Percentiles rank a stretch among this genome's conserved stretches.
Evolutionary conservation across 139 green algal genomes (phyloP).

Genomic region (Mychonastes homosphaera): DNA sequence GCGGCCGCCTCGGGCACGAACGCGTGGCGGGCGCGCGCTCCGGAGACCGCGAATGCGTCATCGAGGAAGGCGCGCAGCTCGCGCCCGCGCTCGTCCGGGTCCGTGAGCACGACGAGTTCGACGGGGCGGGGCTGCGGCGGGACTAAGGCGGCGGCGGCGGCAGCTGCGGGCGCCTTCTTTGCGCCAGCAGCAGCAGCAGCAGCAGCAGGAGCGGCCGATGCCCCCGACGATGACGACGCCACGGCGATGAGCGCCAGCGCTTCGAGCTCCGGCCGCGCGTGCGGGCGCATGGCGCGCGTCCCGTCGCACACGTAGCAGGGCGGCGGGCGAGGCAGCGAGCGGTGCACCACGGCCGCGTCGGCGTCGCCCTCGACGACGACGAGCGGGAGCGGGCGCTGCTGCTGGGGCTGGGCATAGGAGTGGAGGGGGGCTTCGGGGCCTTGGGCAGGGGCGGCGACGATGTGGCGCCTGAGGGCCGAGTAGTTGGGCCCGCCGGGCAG

Average conservation of each 20-base stretch:
- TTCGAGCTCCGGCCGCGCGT: conserved; percentile 10
- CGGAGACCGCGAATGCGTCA: conserved; percentile 3
- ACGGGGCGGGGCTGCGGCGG: too few species aligned
- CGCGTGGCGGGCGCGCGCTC: background rate
- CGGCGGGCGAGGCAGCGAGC: background rate
- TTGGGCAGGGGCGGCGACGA: conserved; percentile 11
- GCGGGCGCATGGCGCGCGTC: conserved; percentile 13
- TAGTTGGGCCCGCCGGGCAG: conserved; percentile 18
- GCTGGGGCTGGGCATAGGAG: too few species aligned
- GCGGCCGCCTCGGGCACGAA: conserved; percentile 18
- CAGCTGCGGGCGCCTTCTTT: too few species aligned
- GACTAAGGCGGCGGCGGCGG: too few species aligned
- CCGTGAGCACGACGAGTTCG: conserved; percentile 23
- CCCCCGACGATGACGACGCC: too few species aligned
- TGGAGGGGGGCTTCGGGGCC: too few species aligned
- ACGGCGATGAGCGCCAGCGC: conserved; percentile 6
- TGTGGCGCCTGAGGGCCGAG: conserved; percentile 12
- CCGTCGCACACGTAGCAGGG: conserved; percentile 18
- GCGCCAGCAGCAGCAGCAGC: too few species aligned
- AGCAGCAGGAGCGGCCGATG: too few species aligned
- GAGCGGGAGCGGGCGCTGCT: too few species aligned
- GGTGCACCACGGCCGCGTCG: background rate
- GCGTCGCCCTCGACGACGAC: conserved; percentile 15
- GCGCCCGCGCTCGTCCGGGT: conserved; percentile 18
- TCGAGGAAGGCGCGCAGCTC: conserved; percentile 17